Base-by-base conservation (phyloP, 768 basidiomycete species). In the Pisolithus sp. region DNA sequence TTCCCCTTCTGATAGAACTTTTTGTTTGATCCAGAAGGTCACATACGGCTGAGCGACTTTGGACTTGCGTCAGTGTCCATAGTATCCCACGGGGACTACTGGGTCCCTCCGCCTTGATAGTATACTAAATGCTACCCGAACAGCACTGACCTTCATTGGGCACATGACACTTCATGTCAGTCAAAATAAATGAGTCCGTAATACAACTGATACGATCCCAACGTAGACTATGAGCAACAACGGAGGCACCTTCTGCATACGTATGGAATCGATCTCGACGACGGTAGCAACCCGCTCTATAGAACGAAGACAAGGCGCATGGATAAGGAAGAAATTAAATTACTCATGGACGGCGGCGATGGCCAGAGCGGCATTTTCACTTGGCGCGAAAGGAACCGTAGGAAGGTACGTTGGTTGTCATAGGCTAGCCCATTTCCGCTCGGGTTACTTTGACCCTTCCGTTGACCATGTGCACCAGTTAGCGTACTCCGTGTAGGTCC, bases 31-130 rank as follows among this genome's bases (percentile, higher is more conserved):
- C 85, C 87, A 50, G 77, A 89, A 56, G 95, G 94, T 10, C 94
- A 98, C 71, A 87, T 99, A 69, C 86, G 85, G 69, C 81, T 98
- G 53, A 90, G 89, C 64, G 95, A 97, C 70, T 97, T 98, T 67
- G 95, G 95, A 37, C 75, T 98, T 59, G 94, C 94, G 78, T 96
- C 70, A 73, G 91, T 85, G 44, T 57, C 64, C 51, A 53, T 50
- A 57, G 62, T 59, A 48, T 56, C 40, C 39, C 46, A 37, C 50
- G 64, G 62, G 62, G 60, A 64, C 51, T 53, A 30, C 57, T 49
- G 55, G 6, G 34, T 51, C 51, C 57, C 55, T 52, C 48, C 46
- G 26, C 31, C 46, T 59, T 46, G 51, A 12, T 41, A 38, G 9
- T 43, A 47, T 47, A 49, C 61, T 65, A 50, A 66, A 56, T 52